Conservation (phyloP, 1,284 basidiomycete species). For the Trichosporon sp. region DNA sequence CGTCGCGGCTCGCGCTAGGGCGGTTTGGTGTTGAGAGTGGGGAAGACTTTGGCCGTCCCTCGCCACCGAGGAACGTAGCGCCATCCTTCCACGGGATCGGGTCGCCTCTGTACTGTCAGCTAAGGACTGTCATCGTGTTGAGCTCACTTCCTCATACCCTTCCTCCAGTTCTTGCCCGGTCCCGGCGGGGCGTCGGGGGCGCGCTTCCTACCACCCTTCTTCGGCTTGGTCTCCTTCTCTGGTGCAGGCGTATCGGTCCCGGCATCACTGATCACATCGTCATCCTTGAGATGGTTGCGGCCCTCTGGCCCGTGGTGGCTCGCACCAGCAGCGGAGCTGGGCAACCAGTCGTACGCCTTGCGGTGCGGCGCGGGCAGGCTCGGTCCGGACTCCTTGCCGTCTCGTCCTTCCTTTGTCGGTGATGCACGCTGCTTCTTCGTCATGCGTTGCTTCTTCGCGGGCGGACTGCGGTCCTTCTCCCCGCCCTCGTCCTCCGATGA, state of each 20-base stretch:
- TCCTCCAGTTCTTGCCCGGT: conserved; percentile 38
- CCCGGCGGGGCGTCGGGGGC: conserved; percentile 18
- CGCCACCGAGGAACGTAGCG: conserved; percentile 13
- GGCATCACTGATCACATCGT: conserved; percentile 6
- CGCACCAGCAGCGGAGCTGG: conserved; percentile 33
- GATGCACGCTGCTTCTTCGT: neutral
- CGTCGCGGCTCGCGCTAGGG: conserved; percentile 22
- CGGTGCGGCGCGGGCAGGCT: conserved; percentile 19
- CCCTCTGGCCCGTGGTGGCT: conserved; percentile 36
- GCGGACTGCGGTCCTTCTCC: conserved; percentile 10
- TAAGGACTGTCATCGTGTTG: too few relatives aligned
- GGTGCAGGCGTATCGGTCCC: neutral
- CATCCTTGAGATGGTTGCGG: conserved; percentile 10
- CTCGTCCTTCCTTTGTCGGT: neutral
- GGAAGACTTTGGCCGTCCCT: neutral
- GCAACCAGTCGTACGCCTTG: conserved; percentile 43
- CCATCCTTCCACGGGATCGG: conserved; percentile 27
- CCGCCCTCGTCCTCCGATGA: conserved; percentile 31
- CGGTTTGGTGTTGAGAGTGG: conserved; percentile 15
- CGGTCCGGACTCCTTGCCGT: neutral
- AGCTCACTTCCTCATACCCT: conserved; percentile 43
- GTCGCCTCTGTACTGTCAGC: conserved; percentile 22
- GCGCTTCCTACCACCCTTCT: conserved; percentile 11
- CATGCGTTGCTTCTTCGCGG: conserved; percentile 10
- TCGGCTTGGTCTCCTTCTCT: conserved; percentile 20